Evolutionary conservation across 768 basidiomycete genomes (phyloP).

Genomic region (Rhodosporidiobolus sp.): DNA sequence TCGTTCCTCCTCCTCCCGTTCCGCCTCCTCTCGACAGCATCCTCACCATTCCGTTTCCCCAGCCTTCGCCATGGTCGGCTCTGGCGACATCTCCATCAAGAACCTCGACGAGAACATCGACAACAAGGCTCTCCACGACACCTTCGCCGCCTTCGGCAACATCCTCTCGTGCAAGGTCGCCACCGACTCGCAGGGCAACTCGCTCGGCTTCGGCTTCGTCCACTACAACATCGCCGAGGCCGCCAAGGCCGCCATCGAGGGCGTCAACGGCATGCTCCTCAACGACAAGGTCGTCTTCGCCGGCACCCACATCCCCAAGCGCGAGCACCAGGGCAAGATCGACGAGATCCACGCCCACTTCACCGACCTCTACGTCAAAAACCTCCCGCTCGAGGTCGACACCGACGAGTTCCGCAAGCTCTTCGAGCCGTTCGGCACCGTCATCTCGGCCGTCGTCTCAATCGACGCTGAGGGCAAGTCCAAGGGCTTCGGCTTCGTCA

Average conservation of each 20-base stretch:
- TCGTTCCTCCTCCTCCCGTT: too few relatives aligned
- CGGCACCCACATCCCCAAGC: slow-evolving; percentile 93
- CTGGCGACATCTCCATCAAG: slow-evolving; percentile 99
- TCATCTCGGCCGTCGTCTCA: slow-evolving; percentile 78
- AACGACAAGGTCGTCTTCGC: slow-evolving; percentile 99
- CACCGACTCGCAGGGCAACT: slow-evolving; percentile 88
- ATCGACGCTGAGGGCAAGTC: slow-evolving; percentile 82
- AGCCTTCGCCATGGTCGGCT: slow-evolving; percentile 95
- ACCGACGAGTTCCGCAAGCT: slow-evolving; percentile 82
- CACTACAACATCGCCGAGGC: slow-evolving; percentile 98
- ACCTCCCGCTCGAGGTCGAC: slow-evolving; percentile 76
- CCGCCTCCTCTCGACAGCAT: too few relatives aligned
- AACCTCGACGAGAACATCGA: slow-evolving; percentile 79
- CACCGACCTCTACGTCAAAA: slow-evolving; percentile 99
- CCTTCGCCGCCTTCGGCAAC: slow-evolving; percentile 97
- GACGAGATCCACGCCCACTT: slow-evolving; percentile 96
- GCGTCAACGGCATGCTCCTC: slow-evolving; percentile 97
- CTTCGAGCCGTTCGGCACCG: slow-evolving; percentile 70
- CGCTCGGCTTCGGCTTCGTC: slow-evolving; percentile 97
- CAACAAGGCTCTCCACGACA: slow-evolving; percentile 90
- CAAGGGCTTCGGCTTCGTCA: slow-evolving; percentile 98
- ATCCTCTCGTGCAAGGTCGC: slow-evolving; percentile 99
- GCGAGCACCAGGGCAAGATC: slow-evolving; percentile 97
- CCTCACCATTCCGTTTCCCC: too few relatives aligned
- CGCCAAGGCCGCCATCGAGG: slow-evolving; percentile 92